Conservation (phyloP, 2,329 filamentous ascomycete genomes). For the Sarocladiaceae sp. region DNA sequence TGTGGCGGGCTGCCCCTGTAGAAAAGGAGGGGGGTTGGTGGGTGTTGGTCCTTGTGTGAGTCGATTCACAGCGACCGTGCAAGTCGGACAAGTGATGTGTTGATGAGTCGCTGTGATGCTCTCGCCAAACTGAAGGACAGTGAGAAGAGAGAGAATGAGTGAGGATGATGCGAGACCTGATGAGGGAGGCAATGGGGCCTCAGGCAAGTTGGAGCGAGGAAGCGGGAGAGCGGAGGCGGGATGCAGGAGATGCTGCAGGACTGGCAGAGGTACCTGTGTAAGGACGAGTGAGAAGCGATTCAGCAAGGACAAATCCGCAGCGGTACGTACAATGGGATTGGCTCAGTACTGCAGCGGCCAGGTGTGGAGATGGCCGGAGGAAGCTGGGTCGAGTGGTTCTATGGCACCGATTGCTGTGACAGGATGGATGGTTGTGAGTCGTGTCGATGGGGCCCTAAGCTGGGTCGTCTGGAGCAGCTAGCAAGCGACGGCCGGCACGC, state of each 20-base stretch:
- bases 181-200: slow-evolving; percentile 4
- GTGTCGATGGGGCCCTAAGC: slow-evolving; percentile 3
- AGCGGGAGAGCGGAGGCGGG: slow-evolving; percentile 5
- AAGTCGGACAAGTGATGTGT: background rate
- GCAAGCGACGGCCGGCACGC: slow-evolving; percentile 4
- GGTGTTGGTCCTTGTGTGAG: slow-evolving; percentile 1
- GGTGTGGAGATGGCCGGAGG: slow-evolving; percentile 1
- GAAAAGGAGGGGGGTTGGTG: slow-evolving; percentile 9
- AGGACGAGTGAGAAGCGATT: background rate
- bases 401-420: background rate
- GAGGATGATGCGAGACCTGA: slow-evolving; percentile 8
- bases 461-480: slow-evolving; percentile 10
- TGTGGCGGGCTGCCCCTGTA: slow-evolving; percentile 1
- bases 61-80: slow-evolving; percentile 5
- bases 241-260: slow-evolving; percentile 8
- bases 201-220: background rate
- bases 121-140: background rate
- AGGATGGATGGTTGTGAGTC: slow-evolving; percentile 7
- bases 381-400: slow-evolving; percentile 8
- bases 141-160: slow-evolving; percentile 1
- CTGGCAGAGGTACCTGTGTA: background rate
- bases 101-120: background rate
- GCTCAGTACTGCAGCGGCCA: background rate
- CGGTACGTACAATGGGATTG: background rate
- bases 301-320: background rate